Evolutionary conservation across 768 basidiomycete species (phyloP).

Genomic region (Agaricus blazei): DNA sequence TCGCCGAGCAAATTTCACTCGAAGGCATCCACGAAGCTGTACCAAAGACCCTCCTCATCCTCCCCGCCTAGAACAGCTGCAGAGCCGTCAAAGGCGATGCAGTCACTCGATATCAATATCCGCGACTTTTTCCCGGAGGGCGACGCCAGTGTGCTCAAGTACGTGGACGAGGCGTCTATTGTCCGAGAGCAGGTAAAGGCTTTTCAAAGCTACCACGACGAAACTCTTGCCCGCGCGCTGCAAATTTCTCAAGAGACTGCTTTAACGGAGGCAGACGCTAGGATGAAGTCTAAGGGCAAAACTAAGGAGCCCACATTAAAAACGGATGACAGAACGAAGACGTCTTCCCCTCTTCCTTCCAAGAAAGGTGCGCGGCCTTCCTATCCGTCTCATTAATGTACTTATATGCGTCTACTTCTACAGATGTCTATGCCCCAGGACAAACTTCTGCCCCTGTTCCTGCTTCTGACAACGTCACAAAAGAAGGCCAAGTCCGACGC

Average conservation of each 20-base stretch:
- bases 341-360: background rate
- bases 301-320: background rate
- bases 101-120: conserved; percentile 10
- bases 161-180: conserved; percentile 22
- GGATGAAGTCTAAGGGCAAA: conserved; percentile 4
- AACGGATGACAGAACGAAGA: background rate
- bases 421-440: background rate
- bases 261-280: conserved; percentile 14
- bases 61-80: background rate
- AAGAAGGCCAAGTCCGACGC: background rate
- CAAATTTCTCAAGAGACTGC: conserved; percentile 23
- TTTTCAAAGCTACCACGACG: conserved; percentile 22
- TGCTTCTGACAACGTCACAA: conserved; percentile 3
- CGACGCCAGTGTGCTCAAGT: conserved; percentile 14
- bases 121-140: conserved; percentile 20
- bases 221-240: conserved; percentile 21
- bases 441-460: background rate
- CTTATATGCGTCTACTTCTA: conserved; percentile 1
- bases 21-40: background rate
- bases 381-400: background rate
- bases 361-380: background rate
- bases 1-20: too few species aligned
- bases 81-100: conserved; percentile 8
- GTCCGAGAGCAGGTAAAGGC: conserved; percentile 24
- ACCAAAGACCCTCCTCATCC: background rate